phyloP scores from a whole-genome alignment of 768 basidiomycete species.

The Pulveroboletus sp. region DNA sequence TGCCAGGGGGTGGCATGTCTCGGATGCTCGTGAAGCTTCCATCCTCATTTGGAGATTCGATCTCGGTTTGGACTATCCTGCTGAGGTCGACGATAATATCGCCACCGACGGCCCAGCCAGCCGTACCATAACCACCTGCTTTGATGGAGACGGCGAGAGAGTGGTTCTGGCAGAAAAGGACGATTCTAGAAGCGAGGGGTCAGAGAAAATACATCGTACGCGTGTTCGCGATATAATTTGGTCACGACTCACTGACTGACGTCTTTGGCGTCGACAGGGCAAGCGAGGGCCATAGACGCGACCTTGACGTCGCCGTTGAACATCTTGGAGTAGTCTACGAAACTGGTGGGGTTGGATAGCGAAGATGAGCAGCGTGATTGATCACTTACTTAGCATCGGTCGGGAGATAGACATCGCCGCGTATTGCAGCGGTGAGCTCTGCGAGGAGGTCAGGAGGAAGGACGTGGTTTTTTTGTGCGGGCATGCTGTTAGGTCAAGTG shows the following conservation, averaged over 20 bases:
- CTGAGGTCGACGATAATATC: conserved; percentile 83
- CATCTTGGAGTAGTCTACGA: conserved; percentile 38
- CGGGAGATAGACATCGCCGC: conserved; percentile 47
- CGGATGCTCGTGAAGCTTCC: conserved; percentile 60
- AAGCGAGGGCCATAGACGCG: conserved; percentile 59
- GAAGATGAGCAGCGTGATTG: not conserved
- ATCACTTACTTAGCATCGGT: conserved; percentile 39
- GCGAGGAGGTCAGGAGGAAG: conserved; percentile 35
- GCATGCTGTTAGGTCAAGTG: conserved; percentile 17
- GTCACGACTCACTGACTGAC: conserved; percentile 68
- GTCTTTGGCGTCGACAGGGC: conserved; percentile 76
- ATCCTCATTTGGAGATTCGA: conserved; percentile 55
- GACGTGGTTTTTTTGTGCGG: not conserved
- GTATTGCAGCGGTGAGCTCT: conserved; percentile 44
- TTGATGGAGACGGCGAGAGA: conserved; percentile 75
- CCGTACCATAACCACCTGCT: conserved; percentile 89
- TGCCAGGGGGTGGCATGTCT: conserved; percentile 48
- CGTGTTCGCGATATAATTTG: conserved; percentile 1
- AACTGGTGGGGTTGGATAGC: conserved; percentile 17
- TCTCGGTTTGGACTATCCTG: conserved; percentile 62
- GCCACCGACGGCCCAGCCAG: conserved; percentile 85
- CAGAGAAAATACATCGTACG: conserved; percentile 3
- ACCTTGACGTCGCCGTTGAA: conserved; percentile 79
- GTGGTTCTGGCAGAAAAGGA: conserved; percentile 74
- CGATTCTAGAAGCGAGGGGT: conserved; percentile 40